These are phyloP conservation scores for Colletotrichum acutatum DNA, from an alignment of 2,329 filamentous ascomycete species.

Conservation along the genomic window DNA sequence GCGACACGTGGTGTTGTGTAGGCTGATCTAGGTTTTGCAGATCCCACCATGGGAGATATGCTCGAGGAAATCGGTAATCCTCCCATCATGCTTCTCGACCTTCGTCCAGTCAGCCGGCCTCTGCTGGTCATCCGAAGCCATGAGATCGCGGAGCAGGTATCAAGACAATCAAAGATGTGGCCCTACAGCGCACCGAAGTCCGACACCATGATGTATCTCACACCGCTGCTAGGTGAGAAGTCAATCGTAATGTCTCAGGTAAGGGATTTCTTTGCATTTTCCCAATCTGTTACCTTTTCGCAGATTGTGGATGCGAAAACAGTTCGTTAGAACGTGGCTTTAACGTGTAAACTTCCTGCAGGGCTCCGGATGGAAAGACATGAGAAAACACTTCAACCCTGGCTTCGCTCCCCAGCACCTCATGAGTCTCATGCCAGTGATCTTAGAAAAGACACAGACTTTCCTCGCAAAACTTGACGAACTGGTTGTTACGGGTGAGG, in stretches of 20 bases:
- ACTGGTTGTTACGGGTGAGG: constrained; percentile 15
- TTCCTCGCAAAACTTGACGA: constrained; percentile 40
- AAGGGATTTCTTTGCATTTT: neutral
- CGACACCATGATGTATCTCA: constrained; percentile 40
- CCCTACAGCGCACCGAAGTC: constrained; percentile 48
- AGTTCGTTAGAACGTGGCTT: too few relatives aligned
- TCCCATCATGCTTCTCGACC: constrained; percentile 47
- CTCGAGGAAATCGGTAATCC: constrained; percentile 45
- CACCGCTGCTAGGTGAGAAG: constrained; percentile 37
- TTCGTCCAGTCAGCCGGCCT: constrained; percentile 46
- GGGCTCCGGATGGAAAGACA: constrained; percentile 37
- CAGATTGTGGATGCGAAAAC: neutral
- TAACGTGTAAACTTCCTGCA: neutral
- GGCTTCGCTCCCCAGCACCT: constrained; percentile 52
- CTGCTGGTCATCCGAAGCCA: constrained; percentile 46
- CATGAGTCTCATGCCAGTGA: constrained; percentile 48
- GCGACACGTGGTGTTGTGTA: too few relatives aligned
- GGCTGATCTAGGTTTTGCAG: constrained; percentile 14
- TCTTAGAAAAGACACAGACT: constrained; percentile 47
- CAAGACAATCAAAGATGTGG: constrained; percentile 44
- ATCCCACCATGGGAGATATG: constrained; percentile 43
- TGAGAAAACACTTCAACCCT: constrained; percentile 49
- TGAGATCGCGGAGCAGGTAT: constrained; percentile 51
- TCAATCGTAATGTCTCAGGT: constrained; percentile 37
- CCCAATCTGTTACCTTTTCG: neutral